Base-by-base conservation (phyloP, 1,284 basidiomycete genomes). In the Leucoagaricus sp. region DNA sequence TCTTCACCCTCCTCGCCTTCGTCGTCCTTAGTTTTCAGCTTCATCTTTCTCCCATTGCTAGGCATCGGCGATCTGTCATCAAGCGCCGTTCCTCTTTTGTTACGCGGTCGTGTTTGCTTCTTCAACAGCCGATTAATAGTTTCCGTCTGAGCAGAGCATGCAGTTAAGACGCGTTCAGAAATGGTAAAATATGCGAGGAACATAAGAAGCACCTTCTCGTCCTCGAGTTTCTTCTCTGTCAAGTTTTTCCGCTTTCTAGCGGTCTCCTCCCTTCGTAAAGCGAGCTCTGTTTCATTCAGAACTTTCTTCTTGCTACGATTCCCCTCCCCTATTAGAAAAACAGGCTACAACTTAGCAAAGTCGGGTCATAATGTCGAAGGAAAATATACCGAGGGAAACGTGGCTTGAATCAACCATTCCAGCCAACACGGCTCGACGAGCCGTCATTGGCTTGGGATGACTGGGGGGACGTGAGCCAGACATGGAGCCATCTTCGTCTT, bases 51-150 rank as follows among this genome's bases (percentile, higher is more conserved):
- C 15, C 64, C 65, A 2, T 46, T 54, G 12, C 58, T 48, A 51
- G 60, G 65, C 58, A 67, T 65, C 45, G 65, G 68, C 9, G 63
- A 69, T 51, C 57, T 74, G 52, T 80, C 80, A 55, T 81, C 82
- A 0, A 77, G 72, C 6, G 76, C 79, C 1, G 78, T 81, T 42
- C 81, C 83, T 9, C 87, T 81, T 64, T 85, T 89, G 54, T 79
- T 81, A 55, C 85, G 80, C 1, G 88, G 81, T 26, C 87, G 83
- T 7, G 88, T 86, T 67, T 93, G 90, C 67, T 95, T 95, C 69
- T 93, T 94, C 29, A 96, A 83, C 2, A 96, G 80, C 17, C 93
- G 86, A 65, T 96, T 96, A 72, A 96, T 96, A 0, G 94, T 94
- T 69, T 94, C 91, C 40, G 80, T 84, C 87, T 91, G 62, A 17